phyloP scores from a whole-genome alignment of 352 stramenopile genomes.

The Phytophthora capsici region DNA sequence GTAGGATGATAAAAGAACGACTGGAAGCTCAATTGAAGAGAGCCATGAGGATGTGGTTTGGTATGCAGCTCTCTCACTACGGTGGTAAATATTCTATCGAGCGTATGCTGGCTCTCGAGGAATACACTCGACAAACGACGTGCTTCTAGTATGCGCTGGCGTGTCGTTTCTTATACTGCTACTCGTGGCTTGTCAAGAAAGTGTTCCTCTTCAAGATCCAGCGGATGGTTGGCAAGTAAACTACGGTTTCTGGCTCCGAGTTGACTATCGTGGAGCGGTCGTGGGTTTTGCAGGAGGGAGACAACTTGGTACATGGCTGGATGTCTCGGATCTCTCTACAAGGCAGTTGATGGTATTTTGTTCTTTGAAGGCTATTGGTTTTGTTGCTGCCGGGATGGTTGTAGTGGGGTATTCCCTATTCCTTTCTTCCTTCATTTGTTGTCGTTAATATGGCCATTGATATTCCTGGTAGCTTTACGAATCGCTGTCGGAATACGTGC shows the following conservation, averaged over 20 bases:
- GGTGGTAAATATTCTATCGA: conserved; percentile 23
- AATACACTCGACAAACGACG: conserved; percentile 14
- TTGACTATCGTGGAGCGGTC: conserved; percentile 4
- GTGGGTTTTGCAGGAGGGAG: neutral
- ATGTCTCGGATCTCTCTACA: neutral
- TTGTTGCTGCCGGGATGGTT: conserved; percentile 2
- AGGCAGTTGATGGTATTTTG: neutral
- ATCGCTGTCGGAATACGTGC: neutral
- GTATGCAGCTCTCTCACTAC: conserved; percentile 12
- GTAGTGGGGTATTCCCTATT: conserved; percentile 8
- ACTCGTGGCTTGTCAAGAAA: neutral
- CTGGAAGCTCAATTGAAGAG: neutral
- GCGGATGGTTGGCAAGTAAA: conserved; percentile 7
- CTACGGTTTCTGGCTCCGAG: conserved; percentile 14
- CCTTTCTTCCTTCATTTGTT: conserved; percentile 4
- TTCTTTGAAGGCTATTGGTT: neutral
- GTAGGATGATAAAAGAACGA: neutral
- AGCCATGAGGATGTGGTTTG: conserved; percentile 3
- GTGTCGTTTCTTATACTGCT: neutral
- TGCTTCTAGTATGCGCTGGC: neutral
- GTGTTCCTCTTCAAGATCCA: neutral
- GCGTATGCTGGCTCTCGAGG: conserved; percentile 15
- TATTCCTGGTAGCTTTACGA: neutral
- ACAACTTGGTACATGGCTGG: conserved; percentile 1
- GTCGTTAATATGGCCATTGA: neutral